phyloP scores from a whole-genome alignment of 768 basidiomycete genomes.

The Hysterangium stoloniferum region DNA sequence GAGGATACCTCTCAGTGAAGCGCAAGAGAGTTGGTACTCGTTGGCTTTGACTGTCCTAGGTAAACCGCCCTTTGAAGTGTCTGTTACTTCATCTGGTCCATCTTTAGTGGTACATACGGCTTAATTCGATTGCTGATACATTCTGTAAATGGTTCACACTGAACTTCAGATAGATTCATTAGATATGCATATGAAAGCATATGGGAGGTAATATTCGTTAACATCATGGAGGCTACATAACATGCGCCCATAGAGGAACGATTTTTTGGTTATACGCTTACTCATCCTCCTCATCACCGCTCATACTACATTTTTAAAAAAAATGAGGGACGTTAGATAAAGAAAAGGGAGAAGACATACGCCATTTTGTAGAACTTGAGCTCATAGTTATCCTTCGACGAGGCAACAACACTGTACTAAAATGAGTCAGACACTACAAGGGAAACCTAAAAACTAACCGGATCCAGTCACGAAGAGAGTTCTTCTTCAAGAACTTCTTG shows the following conservation, averaged over 20 bases:
- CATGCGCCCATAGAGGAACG: too few species aligned
- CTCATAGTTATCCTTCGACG: conserved; percentile 88
- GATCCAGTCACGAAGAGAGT: conserved; percentile 92
- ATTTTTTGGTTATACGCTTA: conserved; percentile 18
- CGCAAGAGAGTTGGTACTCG: conserved; percentile 67
- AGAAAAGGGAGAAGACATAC: conserved; percentile 35
- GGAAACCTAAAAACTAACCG: conserved; percentile 39
- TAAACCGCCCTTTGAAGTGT: too few species aligned
- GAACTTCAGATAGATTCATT: neutral
- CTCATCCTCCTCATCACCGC: conserved; percentile 51
- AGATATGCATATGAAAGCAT: neutral
- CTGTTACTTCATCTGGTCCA: too few species aligned
- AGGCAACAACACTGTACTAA: conserved; percentile 70
- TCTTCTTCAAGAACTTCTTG: conserved; percentile 99
- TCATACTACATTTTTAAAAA: conserved; percentile 26
- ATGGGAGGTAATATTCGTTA: too few species aligned
- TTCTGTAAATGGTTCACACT: too few species aligned
- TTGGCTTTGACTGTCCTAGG: conserved; percentile 57
- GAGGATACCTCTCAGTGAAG: conserved; percentile 46
- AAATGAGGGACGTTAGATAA: neutral
- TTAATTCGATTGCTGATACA: too few species aligned
- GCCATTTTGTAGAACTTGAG: conserved; percentile 93
- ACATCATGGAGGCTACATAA: too few species aligned
- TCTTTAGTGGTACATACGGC: too few species aligned
- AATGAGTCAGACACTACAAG: conserved; percentile 3